Evolutionary conservation across 768 basidiomycete species (phyloP).

Genomic region (Mycena polygramma): DNA sequence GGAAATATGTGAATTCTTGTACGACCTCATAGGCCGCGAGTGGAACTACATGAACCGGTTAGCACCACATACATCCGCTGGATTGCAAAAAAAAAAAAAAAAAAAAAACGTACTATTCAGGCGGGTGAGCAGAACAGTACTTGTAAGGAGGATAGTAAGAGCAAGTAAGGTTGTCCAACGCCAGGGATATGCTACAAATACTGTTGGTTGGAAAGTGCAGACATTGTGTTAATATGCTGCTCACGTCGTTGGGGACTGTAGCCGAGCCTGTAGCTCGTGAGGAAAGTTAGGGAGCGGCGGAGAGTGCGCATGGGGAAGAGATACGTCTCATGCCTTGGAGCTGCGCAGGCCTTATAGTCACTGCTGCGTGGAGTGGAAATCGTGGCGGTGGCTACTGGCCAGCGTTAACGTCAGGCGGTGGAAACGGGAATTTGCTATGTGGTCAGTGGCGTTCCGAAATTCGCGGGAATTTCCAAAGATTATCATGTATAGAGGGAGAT

Average conservation of each 20-base stretch:
- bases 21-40: conserved; percentile 20
- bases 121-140: conserved; percentile 1
- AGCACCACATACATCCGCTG: not conserved
- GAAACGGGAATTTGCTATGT: too few species aligned
- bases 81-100: not conserved
- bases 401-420: too few species aligned
- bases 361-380: too few species aligned
- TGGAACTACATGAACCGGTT: not conserved
- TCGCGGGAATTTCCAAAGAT: too few species aligned
- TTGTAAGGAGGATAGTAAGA: not conserved
- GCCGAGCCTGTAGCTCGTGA: not conserved
- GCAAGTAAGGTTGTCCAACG: conserved; percentile 28
- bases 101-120: conserved; percentile 14
- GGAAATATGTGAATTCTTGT: conserved; percentile 13
- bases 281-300: not conserved
- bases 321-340: not conserved
- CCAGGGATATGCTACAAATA: conserved; percentile 23
- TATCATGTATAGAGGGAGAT: too few species aligned
- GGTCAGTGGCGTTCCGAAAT: too few species aligned
- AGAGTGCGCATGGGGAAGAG: not conserved
- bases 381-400: too few species aligned
- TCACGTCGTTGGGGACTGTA: conserved; percentile 15
- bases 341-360: too few species aligned
- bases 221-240: not conserved
- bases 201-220: not conserved